These are phyloP conservation scores for Lichtheimia hyalospora DNA, from an alignment of 371 early-diverging fungal genomes.

Conservation along the genomic window DNA sequence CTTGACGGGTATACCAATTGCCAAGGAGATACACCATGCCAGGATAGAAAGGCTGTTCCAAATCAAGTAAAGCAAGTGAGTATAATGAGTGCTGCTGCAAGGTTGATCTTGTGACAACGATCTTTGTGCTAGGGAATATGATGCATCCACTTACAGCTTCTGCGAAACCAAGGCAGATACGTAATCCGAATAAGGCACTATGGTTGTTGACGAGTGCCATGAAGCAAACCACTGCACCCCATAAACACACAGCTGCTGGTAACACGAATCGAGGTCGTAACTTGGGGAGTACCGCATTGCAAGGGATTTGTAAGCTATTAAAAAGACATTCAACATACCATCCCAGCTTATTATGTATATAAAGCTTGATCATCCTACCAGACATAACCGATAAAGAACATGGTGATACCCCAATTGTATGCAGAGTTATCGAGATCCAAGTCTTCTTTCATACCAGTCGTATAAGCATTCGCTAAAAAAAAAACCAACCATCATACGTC, in stretches of 20 bases:
- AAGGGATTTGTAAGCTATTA: conserved; percentile 38
- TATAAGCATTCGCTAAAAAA: conserved; percentile 41
- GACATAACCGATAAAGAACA: conserved; percentile 25
- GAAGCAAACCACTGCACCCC: conserved; percentile 64
- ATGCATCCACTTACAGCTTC: conserved; percentile 42
- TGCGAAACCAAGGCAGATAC: conserved; percentile 65
- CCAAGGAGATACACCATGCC: conserved; percentile 75
- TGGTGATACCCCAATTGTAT: conserved; percentile 61
- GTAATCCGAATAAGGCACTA: conserved; percentile 51
- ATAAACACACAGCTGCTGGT: conserved; percentile 55
- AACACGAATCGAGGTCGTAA: conserved; percentile 59
- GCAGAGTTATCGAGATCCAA: conserved; percentile 42
- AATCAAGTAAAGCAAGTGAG: not conserved
- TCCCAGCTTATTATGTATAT: not conserved
- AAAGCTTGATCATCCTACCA: conserved; percentile 4
- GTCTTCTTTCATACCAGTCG: conserved; percentile 50
- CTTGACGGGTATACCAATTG: conserved; percentile 77
- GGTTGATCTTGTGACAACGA: too few species aligned
- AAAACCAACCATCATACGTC: not conserved
- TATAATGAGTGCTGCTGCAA: not conserved
- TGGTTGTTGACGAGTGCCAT: conserved; percentile 54
- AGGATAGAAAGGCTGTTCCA: conserved; percentile 62
- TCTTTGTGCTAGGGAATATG: too few species aligned
- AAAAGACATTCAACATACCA: not conserved
- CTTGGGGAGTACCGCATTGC: conserved; percentile 51